Evolutionary conservation across 1,284 basidiomycete genomes (phyloP), one percentile per base, ranked within the genome.

Genomic region (Austroboletus olivaceoglutinosus): DNA sequence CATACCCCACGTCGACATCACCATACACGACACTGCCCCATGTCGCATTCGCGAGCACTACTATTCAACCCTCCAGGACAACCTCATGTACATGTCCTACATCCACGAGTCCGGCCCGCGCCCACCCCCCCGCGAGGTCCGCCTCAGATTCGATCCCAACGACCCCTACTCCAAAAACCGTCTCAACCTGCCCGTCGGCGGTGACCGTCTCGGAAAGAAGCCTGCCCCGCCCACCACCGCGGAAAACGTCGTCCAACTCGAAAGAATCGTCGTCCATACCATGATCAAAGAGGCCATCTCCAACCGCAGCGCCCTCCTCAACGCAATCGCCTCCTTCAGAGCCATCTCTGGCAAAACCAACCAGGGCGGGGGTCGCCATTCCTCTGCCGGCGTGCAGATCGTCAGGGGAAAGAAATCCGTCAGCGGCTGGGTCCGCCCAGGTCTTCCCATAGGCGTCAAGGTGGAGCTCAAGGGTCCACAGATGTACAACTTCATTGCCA

Each of bases 61-160:
- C 75, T 70, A 89, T 66, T 74, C 76, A 47, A 89, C 93, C 10
- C 79, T 99, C 51, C 81, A 85, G 21, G 86, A 93, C 62, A 83
- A 98, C 73, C 75, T 97, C 59, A 83, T 99, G 77, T 99, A 99
- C 80, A 90, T 98, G 83, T 91, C 90, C 45, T 98, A 97, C 76
- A 78, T 85, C 52, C 93, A 96, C 70, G 80, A 81, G 60, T 70
- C 76, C 44, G 74, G 67, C 6, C 67, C 77, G 0, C 79, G 76
- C 30, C 75, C 80, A 18, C 73, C 77, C 7, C 73, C 78, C 0
- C 80, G 84, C 43, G 67, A 78, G 37, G 81, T 85, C 45, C 80
- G 85, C 41, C 82, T 86, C 46, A 79, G 74, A 13, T 93, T 85
- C 77, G 87, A 93, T 69, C 83, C 88, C 0, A 64, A 77, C 15